phyloP scores from a whole-genome alignment of 768 basidiomycete genomes.

The Cystofilobasidium bisporidii region DNA sequence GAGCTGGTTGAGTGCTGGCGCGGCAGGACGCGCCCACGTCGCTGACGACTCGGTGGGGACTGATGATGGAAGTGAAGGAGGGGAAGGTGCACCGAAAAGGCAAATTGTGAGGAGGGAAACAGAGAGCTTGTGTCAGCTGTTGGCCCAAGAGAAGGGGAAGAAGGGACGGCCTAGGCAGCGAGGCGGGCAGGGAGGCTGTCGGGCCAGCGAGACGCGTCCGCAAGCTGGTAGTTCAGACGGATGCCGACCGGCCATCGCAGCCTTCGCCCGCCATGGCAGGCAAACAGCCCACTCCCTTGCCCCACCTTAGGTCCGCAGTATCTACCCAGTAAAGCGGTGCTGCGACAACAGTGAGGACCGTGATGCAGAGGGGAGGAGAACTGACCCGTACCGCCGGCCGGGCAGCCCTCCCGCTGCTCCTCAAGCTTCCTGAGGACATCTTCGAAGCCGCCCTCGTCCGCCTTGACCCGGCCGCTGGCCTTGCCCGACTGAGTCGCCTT shows the following conservation, averaged over 20 bases:
- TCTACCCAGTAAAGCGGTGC: no score
- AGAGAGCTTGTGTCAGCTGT: no score
- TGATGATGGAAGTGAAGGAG: neutral
- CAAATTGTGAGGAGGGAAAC: neutral
- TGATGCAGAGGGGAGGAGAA: neutral
- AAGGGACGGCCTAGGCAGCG: no score
- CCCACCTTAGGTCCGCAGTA: no score
- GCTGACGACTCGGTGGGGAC: conserved; percentile 26
- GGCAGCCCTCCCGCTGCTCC: conserved; percentile 36
- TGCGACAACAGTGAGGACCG: no score
- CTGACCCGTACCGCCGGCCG: neutral
- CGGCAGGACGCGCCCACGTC: conserved; percentile 38
- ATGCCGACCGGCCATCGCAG: no score
- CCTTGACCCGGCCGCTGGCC: neutral
- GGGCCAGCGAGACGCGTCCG: no score
- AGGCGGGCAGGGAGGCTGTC: no score
- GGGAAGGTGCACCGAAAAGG: neutral
- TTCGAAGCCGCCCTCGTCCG: conserved; percentile 34
- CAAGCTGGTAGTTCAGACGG: no score
- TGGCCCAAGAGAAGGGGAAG: no score
- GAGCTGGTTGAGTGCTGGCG: conserved; percentile 51
- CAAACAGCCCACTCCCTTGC: no score
- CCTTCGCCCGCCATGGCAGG: no score
- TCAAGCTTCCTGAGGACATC: conserved; percentile 36
- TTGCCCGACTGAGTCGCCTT: neutral